phyloP scores from a whole-genome alignment of 2,329 filamentous ascomycete genomes.

The Fusarium burgessii region DNA sequence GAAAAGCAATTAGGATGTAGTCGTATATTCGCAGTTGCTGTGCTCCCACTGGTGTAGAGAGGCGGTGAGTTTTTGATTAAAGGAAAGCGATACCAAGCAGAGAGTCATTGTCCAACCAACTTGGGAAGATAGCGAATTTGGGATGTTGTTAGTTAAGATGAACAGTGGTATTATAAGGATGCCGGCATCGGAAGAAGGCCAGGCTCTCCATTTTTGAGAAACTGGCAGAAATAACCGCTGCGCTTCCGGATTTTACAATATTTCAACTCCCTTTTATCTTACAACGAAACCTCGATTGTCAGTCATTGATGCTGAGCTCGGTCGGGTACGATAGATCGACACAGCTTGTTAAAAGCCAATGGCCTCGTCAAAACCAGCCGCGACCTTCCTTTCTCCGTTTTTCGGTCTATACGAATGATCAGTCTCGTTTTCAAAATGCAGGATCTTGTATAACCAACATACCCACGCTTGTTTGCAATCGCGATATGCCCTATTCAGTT shows the following conservation, averaged over 20 bases:
- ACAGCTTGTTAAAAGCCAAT: neutral
- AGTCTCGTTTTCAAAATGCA: neutral
- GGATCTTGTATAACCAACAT: slow-evolving; percentile 37
- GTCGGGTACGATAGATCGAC: neutral
- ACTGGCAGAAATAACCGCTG: neutral
- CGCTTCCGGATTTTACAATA: slow-evolving; percentile 24
- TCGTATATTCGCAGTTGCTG: neutral
- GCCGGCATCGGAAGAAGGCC: neutral
- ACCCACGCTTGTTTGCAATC: slow-evolving; percentile 98
- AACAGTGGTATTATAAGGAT: slow-evolving; percentile 1
- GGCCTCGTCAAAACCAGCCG: slow-evolving; percentile 40
- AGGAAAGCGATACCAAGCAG: neutral
- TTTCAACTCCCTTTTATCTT: slow-evolving; percentile 13
- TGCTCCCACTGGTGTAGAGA: neutral
- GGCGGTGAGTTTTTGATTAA: neutral
- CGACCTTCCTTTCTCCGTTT: slow-evolving; percentile 50
- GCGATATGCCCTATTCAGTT: slow-evolving; percentile 79
- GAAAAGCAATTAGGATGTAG: neutral
- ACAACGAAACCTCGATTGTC: slow-evolving; percentile 8
- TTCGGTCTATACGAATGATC: slow-evolving; percentile 44
- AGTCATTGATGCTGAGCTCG: neutral
- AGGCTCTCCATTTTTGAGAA: neutral
- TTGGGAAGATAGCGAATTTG: too few species aligned
- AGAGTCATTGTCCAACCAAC: neutral
- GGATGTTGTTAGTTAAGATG: neutral